These are phyloP conservation scores for Phytopythium kandeliae DNA, from an alignment of 352 stramenopile genomes.

Conservation along the genomic window DNA sequence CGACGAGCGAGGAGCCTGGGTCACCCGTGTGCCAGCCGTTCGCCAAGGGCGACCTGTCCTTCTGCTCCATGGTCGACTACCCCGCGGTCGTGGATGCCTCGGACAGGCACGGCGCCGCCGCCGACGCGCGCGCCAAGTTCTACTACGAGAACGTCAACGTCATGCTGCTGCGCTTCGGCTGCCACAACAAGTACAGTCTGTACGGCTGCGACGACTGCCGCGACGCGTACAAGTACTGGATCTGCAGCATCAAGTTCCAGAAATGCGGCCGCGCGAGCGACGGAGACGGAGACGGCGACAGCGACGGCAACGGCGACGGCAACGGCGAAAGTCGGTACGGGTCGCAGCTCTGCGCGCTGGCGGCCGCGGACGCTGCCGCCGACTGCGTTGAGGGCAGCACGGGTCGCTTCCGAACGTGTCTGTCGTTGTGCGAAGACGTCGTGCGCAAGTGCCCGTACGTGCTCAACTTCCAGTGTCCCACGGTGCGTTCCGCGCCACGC, in stretches of 20 bases:
- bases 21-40: constrained; percentile 43
- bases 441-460: constrained; percentile 83
- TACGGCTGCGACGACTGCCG: constrained; percentile 80
- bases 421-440: constrained; percentile 83
- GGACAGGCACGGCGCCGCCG: constrained; percentile 35
- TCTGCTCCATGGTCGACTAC: constrained; percentile 86
- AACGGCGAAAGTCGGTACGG: too few relatives aligned
- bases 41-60: constrained; percentile 56
- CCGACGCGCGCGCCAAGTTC: constrained; percentile 55
- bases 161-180: constrained; percentile 77
- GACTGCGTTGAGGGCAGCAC: constrained; percentile 38
- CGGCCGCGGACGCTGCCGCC: constrained; percentile 5
- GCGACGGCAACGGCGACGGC: constrained; percentile 9
- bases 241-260: constrained; percentile 84
- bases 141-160: constrained; percentile 83
- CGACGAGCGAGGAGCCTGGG: constrained; percentile 38
- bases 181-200: constrained; percentile 71
- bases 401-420: constrained; percentile 52
- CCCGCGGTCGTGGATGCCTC: constrained; percentile 55
- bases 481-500: constrained; percentile 35
- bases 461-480: constrained; percentile 79
- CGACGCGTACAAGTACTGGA: constrained; percentile 88
- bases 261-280: constrained; percentile 38
- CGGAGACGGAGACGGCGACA: too few relatives aligned
- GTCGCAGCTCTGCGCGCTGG: constrained; percentile 23